Evolutionary conservation across 164 flowering plant genomes (phyloP), one percentile per base, ranked within the genome.

Genomic region (Aristolochia contorta): DNA sequence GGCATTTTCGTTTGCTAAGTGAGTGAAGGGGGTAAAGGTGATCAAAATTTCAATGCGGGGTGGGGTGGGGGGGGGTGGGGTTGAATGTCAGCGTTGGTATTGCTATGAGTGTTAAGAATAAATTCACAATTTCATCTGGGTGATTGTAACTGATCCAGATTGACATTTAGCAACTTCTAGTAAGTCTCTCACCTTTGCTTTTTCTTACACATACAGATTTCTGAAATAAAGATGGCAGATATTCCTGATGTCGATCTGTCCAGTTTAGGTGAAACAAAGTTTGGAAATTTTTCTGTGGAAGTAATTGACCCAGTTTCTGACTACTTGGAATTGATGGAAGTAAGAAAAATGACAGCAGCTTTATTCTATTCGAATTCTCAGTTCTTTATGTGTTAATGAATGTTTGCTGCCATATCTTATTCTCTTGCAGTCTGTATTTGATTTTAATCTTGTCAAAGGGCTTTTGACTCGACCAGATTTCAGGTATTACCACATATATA

Each of bases 231-330:
- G 77, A 69, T 78, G 67, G 99, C 88, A 23, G 95, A 84, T 23
- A 79, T 94, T 72, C 91, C 95, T 18, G 96, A 94, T 72, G 79
- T 88, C 54, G 91, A 94, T 68, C 88, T 94, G 48, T 80, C 95
- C 72, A 27, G 68, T 63, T 60, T 78, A 67, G 95, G 97, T 62
- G 79, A 78, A 47, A 77, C 91, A 65, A 71, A 78, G 49, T 86
- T 62, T 76, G 96, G 97, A 46, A 80, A 75, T 63, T 94, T 90
- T 68, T 75, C 66, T 52, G 96, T 93, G 47, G 97, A 93, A 77
- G 97, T 94, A 13, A 68, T 94, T 58, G 95, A 94, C 64, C 93
- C 99, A 25, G 97, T 90, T 72, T 82, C 95, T 60, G 99, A 94
- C 63, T 90, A 88, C 66, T 69, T 90, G 84, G 96, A 90, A 70